Evolutionary conservation across 2,329 filamentous ascomycete species (phyloP).

Genomic region (Beauveria sp.): DNA sequence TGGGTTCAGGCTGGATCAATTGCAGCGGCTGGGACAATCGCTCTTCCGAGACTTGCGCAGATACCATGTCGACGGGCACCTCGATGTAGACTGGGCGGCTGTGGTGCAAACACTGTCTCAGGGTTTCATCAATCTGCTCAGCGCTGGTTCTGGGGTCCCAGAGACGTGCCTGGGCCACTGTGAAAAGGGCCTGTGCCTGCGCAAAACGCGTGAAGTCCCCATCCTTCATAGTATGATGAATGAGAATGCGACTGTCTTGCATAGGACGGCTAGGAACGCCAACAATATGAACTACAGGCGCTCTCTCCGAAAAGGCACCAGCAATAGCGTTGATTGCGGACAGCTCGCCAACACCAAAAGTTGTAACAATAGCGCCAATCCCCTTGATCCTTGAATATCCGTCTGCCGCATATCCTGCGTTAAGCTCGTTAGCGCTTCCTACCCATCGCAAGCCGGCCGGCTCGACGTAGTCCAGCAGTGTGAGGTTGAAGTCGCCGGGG

Average conservation of each 20-base stretch:
- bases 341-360: conserved; percentile 51
- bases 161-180: conserved; percentile 39
- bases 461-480: conserved; percentile 28
- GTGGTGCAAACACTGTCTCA: conserved; percentile 42
- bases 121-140: conserved; percentile 41
- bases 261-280: conserved; percentile 39
- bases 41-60: conserved; percentile 23
- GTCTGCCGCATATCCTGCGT: conserved; percentile 49
- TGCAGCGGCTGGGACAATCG: conserved; percentile 22
- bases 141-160: conserved; percentile 36
- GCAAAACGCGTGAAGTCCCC: conserved; percentile 44
- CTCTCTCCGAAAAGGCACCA: conserved; percentile 49
- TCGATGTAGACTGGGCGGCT: conserved; percentile 50
- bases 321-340: conserved; percentile 53
- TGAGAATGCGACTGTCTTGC: conserved; percentile 33
- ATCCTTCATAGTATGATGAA: conserved; percentile 51
- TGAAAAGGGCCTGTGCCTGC: conserved; percentile 41
- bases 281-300: conserved; percentile 50
- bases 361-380: conserved; percentile 43
- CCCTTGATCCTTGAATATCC: conserved; percentile 49
- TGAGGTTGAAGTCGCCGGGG: conserved; percentile 34
- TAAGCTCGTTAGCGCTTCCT: conserved; percentile 51
- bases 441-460: conserved; percentile 33
- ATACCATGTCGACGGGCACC: conserved; percentile 46
- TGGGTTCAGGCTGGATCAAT: conserved; percentile 12